These are phyloP conservation scores for Xylariaceae sp. DNA, from an alignment of 2,329 filamentous ascomycete genomes.

Conservation along the genomic window DNA sequence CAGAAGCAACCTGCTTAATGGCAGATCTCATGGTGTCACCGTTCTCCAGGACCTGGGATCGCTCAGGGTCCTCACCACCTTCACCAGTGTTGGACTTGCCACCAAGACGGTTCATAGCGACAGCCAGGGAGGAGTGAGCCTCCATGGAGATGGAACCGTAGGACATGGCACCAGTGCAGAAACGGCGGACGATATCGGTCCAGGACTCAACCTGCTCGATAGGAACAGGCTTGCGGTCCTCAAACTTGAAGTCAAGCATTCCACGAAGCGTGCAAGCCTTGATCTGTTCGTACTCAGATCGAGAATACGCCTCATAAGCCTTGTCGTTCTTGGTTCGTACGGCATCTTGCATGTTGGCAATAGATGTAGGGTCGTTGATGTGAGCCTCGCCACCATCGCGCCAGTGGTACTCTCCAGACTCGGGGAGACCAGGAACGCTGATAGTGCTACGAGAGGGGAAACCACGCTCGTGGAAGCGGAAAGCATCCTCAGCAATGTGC, in stretches of 20 bases:
- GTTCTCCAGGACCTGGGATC: slow-evolving; percentile 78
- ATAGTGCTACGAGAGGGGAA: slow-evolving; percentile 77
- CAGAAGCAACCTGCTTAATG: slow-evolving; percentile 96
- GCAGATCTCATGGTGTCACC: slow-evolving; percentile 96
- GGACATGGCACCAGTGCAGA: slow-evolving; percentile 97
- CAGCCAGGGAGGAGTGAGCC: slow-evolving; percentile 88
- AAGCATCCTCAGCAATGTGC: slow-evolving; percentile 86
- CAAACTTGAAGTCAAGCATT: slow-evolving; percentile 93
- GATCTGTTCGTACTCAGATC: slow-evolving; percentile 90
- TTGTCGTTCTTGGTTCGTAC: slow-evolving; percentile 97
- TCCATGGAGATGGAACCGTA: slow-evolving; percentile 99
- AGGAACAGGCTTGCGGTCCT: slow-evolving; percentile 75
- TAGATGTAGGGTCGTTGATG: slow-evolving; percentile 89
- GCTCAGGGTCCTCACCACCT: slow-evolving; percentile 91
- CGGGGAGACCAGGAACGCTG: slow-evolving; percentile 71
- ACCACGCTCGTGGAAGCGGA: slow-evolving; percentile 90
- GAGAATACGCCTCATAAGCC: slow-evolving; percentile 94
- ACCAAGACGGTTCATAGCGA: slow-evolving; percentile 94
- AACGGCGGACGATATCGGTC: slow-evolving; percentile 95
- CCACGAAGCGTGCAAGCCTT: slow-evolving; percentile 93
- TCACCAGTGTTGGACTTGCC: slow-evolving; percentile 98
- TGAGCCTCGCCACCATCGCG: slow-evolving; percentile 92
- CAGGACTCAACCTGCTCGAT: slow-evolving; percentile 97
- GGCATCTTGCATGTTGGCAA: slow-evolving; percentile 95
- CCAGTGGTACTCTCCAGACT: slow-evolving; percentile 98